These are phyloP conservation scores for Begonia peltatifolia DNA, from an alignment of 306 rosid genomes.

Conservation along the genomic window DNA sequence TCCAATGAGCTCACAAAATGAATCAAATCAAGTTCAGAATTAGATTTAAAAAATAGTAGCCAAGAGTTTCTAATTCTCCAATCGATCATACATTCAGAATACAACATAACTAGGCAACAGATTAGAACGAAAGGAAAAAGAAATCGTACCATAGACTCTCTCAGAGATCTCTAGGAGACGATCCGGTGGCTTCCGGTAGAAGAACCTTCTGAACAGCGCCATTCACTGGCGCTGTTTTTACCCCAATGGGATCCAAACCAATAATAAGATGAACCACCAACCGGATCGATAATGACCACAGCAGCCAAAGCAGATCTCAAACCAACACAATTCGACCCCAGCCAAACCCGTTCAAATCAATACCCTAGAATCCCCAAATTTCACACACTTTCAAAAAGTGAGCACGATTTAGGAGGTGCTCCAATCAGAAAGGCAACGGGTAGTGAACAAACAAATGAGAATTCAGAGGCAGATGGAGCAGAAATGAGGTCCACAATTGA, in stretches of 20 bases:
- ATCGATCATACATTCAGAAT: not conserved
- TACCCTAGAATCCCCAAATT: conserved; percentile 1
- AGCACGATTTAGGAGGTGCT: not conserved
- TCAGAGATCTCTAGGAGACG: conserved; percentile 97
- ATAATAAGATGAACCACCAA: conserved; percentile 22
- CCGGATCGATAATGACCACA: conserved; percentile 19
- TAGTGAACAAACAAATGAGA: not conserved
- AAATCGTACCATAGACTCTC: conserved; percentile 66
- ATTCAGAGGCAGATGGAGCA: not conserved
- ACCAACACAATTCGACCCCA: conserved; percentile 20
- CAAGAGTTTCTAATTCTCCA: not conserved
- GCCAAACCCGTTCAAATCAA: conserved; percentile 8
- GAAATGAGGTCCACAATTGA: not conserved
- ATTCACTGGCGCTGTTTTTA: conserved; percentile 93
- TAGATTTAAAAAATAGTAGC: not conserved
- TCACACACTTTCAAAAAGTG: not conserved
- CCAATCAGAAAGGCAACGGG: no score
- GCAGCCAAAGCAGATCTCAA: conserved; percentile 29
- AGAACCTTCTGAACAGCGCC: conserved; percentile 99
- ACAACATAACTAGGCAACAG: not conserved
- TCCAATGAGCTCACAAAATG: not conserved
- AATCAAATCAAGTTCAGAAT: not conserved
- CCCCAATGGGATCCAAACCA: conserved; percentile 80
- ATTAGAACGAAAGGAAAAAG: not conserved
- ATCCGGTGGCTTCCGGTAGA: conserved; percentile 97